Evolutionary conservation across 805 yeast species (phyloP).

Genomic region (Clavispora santaluciae): DNA sequence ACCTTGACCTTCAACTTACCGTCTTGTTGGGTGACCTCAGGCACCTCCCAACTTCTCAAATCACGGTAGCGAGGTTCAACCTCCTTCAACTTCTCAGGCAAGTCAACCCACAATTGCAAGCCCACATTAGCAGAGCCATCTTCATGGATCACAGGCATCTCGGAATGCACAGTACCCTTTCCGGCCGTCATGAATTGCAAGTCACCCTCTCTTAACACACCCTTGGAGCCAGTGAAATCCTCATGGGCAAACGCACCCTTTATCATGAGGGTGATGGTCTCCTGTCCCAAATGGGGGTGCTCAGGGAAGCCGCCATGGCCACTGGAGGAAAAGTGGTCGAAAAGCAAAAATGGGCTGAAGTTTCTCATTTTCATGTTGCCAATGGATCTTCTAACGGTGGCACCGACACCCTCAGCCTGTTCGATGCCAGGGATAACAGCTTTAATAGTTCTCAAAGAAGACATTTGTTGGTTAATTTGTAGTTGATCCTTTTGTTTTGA

Average conservation of each 20-base stretch:
- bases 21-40: constrained; percentile 61
- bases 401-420: constrained; percentile 87
- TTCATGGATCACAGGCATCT: constrained; percentile 65
- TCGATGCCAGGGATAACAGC: constrained; percentile 48
- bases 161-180: constrained; percentile 78
- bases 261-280: constrained; percentile 66
- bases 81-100: constrained; percentile 16
- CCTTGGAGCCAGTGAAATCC: constrained; percentile 83
- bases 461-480: constrained; percentile 7
- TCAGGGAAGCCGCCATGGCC: constrained; percentile 76
- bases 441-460: constrained; percentile 26
- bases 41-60: constrained; percentile 64
- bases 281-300: constrained; percentile 81
- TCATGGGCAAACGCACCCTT: constrained; percentile 73
- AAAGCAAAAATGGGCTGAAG: constrained; percentile 76
- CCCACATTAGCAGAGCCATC: constrained; percentile 36
- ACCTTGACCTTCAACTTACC: constrained; percentile 60
- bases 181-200: constrained; percentile 95
- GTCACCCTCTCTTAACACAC: constrained; percentile 75
- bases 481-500: background rate
- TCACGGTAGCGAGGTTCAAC: constrained; percentile 76
- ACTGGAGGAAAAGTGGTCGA: constrained; percentile 68
- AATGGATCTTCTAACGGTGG: constrained; percentile 73
- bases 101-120: constrained; percentile 66
- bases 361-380: constrained; percentile 65